Percentiles rank a stretch among this genome's conserved stretches.
These are phyloP conservation scores for Microcyclospora pomicola DNA, from an alignment of 2,329 filamentous ascomycete genomes.

Conservation along the genomic window DNA sequence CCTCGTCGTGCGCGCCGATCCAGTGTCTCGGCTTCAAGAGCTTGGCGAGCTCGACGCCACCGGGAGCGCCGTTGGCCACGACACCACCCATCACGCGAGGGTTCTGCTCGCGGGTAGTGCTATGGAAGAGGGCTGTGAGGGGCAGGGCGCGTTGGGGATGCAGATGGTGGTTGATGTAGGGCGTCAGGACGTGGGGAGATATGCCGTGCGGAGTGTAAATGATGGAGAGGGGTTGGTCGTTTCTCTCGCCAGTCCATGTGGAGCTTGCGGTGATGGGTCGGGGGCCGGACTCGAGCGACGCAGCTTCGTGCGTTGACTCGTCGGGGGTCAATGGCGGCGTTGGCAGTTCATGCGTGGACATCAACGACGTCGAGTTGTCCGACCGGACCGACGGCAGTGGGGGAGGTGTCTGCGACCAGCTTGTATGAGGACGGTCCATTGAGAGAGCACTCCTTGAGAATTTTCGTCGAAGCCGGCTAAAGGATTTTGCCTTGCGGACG, in stretches of 20 bases:
- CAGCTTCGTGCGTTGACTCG: background rate
- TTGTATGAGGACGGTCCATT: background rate
- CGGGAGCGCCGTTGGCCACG: constrained; percentile 42
- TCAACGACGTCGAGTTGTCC: constrained; percentile 4
- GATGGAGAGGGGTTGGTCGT: constrained; percentile 38
- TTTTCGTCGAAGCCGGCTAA: background rate
- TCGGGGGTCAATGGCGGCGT: background rate
- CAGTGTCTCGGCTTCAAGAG: constrained; percentile 36
- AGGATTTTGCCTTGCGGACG: background rate
- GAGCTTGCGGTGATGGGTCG: background rate
- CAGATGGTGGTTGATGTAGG: constrained; percentile 46
- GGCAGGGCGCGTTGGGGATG: constrained; percentile 41
- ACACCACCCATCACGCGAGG: constrained; percentile 50
- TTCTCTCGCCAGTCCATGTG: constrained; percentile 2
- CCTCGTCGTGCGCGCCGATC: constrained; percentile 49
- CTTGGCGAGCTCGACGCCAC: constrained; percentile 43
- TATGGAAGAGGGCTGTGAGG: constrained; percentile 50
- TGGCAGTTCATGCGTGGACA: background rate
- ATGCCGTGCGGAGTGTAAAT: constrained; percentile 54
- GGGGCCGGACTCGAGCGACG: background rate
- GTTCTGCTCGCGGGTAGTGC: constrained; percentile 45
- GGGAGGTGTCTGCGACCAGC: constrained; percentile 1
- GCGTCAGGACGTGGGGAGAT: constrained; percentile 37
- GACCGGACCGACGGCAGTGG: constrained; percentile 6
- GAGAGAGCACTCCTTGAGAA: background rate